Base-by-base conservation (phyloP, 768 basidiomycete genomes). In the Podaxis mareebaensis region DNA sequence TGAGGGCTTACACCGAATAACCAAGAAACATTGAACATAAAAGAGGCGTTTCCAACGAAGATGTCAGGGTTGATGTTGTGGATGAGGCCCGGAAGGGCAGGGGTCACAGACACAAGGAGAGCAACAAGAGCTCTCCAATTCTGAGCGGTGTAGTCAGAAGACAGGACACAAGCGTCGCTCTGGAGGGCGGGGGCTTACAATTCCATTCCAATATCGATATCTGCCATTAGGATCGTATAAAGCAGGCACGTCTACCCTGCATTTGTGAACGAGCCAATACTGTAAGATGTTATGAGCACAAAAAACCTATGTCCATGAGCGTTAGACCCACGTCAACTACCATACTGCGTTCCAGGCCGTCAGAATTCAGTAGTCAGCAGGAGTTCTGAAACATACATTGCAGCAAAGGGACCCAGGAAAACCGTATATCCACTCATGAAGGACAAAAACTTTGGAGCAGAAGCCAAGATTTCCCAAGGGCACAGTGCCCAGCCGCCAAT, bases 351-450 rank as follows among this genome's bases (percentile, higher is more conserved):
- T 8, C 17, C 40, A 58, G 42, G 39, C 33, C 22, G 20, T 38
- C n/a, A 36, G 26, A 42, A 24, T 60, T 2, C 22, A 22, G 24
- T 44, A 44, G 53, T 12, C 20, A 58, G 22, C 15, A 8, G 46
- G n/a, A 39, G 53, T 6, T 4, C 20, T 61, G 4, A 13, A 10
- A 76, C 88, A 66, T 68, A 89, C 81, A 95, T 87, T 24, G 89
- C 91, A 36, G 90, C 87, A 66, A 96, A 89, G 1, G 94, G 94
- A 0, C 92, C 92, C 22, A 96, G 78, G 72, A 96, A 93, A 22
- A 95, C 88, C 0, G 92, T 89, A 69, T 94, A 95, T 2, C 91
- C 92, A 24, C 81, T 83, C 87, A 93, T 90, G 75, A 94, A 93
- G 13, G 78, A 77, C 68, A 93, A 71, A 75, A 93, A 93, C 1